Base-by-base conservation (phyloP, 176 grass and related monocot genomes). In the Musa schizocarpa region DNA sequence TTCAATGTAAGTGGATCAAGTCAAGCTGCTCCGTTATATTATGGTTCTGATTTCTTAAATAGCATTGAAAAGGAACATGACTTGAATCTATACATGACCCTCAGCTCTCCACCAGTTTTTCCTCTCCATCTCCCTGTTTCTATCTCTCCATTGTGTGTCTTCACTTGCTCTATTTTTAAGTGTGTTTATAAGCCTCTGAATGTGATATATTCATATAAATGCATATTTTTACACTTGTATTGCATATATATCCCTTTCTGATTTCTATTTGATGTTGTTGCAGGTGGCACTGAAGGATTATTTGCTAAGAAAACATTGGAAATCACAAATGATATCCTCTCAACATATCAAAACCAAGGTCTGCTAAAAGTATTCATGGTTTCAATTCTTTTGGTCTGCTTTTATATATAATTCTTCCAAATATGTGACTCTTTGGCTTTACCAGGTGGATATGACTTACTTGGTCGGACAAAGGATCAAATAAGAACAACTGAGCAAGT, bases 321-420 rank as follows among this genome's bases (percentile, higher is more conserved):
- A 79, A 91, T 99, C n/a, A 99, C 90, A 1, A 76, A 94, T 77
- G 88, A 89, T 82, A 71, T 92, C 85, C 86, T 99, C 81, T 89
- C 88, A 86, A 89, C 90, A 13, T 94, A 99, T 62, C 94, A 92
- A 88, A 99, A 99, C 78, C 95, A 99, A 99, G 95, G 85, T 83
- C 66, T 73, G 51, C 56, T 23, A 50, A 78, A 52, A 43, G 34
- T 68, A 70, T 70, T 16, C 20, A n/a, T 48, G 10, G 9, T 65
- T 17, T 78, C 24, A 50, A 19, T 73, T 27, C 6, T 26, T 63
- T 29, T 19, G 22, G 64, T 9, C 71, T 51, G 9, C 19, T 3
- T 76, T 21, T 50, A n/a, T 69, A 22, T 3, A 70, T 69, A 70
- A 26, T 9, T 56, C 17, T 76, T 74, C 53, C 54, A 81, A 54